Evolutionary conservation across 139 green algal species (phyloP), one percentile per base, ranked within the genome.

Genomic region (Auxenochlorella pyrenoidosa): DNA sequence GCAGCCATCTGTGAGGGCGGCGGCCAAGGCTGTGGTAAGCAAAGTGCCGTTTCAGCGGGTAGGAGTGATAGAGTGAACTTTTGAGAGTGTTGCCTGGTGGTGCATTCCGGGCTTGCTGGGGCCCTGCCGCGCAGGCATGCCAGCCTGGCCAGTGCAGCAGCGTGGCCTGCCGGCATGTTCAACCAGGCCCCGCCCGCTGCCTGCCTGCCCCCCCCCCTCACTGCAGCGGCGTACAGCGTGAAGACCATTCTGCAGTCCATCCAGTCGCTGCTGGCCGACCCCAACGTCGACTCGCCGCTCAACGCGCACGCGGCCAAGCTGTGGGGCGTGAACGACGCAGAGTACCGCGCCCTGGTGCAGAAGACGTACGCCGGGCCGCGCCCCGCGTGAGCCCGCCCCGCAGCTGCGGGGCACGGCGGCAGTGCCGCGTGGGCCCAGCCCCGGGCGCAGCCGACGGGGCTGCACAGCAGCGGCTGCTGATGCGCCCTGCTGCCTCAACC

Each of bases 201-300:
- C 47, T 47, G 13, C 26, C 54, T n/a, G n/a, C 34, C 66, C 36
- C 22, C 70, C 28, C 34, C 32, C 63, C 63, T 24, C 30, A 12
- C 71, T 75, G 84, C 82, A 86, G 90, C 94, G n/a, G 91, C 88
- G 5, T 96, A 96, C 92, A 95, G 93, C 89, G 93, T 97, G 8
- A 89, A 91, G 44, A 96, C 92, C 5, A 89, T 97, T 19, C 87
- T 97, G 66, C 90, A 96, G 81, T 96, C 93, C 60, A 95, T 97
- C 58, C 95, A 97, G 85, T 91, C 81, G 59, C 71, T 97, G 80
- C 93, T 97, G 51, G 94, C 91, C 0, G 95, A 97, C 84, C 93
- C 95, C 44, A 97, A 97, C 93, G 94, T 96, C 63, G 94, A 96
- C 82, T 95, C 90, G 63, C 95, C 95, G 3, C 91, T 97, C 24